phyloP scores from a whole-genome alignment of 331 rosid species.

The Acacia concinna region DNA sequence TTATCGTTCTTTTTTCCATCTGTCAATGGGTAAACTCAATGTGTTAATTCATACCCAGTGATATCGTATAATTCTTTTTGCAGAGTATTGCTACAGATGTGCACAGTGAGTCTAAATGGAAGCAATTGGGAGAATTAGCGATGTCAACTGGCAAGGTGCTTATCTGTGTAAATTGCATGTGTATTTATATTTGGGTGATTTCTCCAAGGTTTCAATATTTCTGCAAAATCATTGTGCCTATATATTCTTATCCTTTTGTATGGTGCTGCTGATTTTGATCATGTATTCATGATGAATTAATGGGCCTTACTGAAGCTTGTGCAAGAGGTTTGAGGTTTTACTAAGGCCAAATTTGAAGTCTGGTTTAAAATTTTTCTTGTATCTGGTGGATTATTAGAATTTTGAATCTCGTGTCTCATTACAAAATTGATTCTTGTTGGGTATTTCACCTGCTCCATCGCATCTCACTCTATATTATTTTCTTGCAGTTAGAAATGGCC shows the following conservation, averaged over 20 bases:
- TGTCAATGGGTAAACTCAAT: conserved; percentile 19
- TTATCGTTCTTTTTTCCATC: conserved; percentile 14
- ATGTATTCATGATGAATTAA: background rate
- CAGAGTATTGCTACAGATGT: conserved; percentile 86
- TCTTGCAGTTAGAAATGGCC: conserved; percentile 96
- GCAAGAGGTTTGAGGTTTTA: conserved; percentile 14
- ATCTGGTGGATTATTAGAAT: conserved; percentile 18
- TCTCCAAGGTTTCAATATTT: conserved; percentile 4
- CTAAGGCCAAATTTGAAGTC: conserved; percentile 13
- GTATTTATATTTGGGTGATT: background rate
- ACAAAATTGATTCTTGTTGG: conserved; percentile 14
- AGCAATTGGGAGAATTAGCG: conserved; percentile 97
- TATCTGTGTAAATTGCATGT: background rate
- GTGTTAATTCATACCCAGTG: conserved; percentile 18
- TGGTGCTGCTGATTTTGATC: conserved; percentile 17
- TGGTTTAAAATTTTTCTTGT: background rate
- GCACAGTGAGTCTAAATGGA: conserved; percentile 95
- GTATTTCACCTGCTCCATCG: conserved; percentile 21
- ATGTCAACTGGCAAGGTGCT: conserved; percentile 91
- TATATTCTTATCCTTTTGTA: conserved; percentile 6
- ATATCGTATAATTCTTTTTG: conserved; percentile 4
- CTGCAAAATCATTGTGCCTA: background rate
- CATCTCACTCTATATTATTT: conserved; percentile 36
- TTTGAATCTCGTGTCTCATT: conserved; percentile 13
- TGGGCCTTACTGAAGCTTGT: background rate